Conservation (phyloP, 805 yeast species). For the Candida nitratophila region DNA sequence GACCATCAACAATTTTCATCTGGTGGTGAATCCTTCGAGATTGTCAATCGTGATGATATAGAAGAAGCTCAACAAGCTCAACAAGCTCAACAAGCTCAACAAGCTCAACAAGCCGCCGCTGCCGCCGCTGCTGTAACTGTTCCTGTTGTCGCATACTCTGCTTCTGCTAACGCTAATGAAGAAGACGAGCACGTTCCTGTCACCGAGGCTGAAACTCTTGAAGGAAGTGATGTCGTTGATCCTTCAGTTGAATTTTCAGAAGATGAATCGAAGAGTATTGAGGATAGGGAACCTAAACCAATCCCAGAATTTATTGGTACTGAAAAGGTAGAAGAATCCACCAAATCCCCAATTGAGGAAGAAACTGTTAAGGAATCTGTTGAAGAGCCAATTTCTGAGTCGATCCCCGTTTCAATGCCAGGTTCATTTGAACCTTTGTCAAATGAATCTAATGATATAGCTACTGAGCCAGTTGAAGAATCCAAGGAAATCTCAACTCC, state of each 20-base stretch:
- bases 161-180: too few species aligned
- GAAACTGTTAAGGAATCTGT: not conserved
- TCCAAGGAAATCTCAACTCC: not conserved
- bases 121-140: not conserved
- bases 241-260: too few species aligned
- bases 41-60: conserved; percentile 43
- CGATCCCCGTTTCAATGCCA: conserved; percentile 1
- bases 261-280: not conserved
- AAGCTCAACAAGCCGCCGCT: not conserved
- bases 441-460: conserved; percentile 8
- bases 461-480: conserved; percentile 1
- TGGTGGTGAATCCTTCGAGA: conserved; percentile 47
- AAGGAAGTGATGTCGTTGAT: too few species aligned
- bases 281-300: too few species aligned
- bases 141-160: not conserved
- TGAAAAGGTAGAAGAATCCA: not conserved
- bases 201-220: not conserved
- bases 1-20: conserved; percentile 35
- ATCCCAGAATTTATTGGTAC: too few species aligned
- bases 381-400: not conserved
- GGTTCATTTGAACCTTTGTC: conserved; percentile 8
- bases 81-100: not conserved
- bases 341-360: not conserved
- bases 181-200: too few species aligned
- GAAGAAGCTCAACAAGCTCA: not conserved